Percentiles rank a stretch among this genome's conserved stretches.
Evolutionary conservation across 2,329 filamentous ascomycete genomes (phyloP).

Genomic region (Macroventuria anomochaeta): DNA sequence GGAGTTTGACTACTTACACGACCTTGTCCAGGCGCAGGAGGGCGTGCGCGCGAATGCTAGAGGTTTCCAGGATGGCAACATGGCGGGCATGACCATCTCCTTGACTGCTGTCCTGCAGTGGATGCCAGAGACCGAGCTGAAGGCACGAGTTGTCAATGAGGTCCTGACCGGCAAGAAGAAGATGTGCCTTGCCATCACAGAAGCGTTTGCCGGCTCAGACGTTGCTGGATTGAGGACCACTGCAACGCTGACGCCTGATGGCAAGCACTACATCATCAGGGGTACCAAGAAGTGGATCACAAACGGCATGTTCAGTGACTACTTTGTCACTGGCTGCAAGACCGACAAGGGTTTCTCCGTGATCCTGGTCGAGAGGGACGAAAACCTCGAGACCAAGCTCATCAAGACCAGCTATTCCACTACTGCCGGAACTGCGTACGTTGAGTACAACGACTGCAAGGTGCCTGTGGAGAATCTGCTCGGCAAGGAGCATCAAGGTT

Average conservation of each 20-base stretch:
- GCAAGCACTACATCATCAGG: constrained; percentile 66
- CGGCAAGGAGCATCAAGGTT: constrained; percentile 84
- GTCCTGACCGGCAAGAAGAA: constrained; percentile 83
- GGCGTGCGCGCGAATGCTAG: constrained; percentile 72
- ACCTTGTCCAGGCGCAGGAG: constrained; percentile 78
- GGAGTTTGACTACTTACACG: constrained; percentile 88
- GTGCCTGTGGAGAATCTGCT: constrained; percentile 80
- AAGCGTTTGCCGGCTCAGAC: constrained; percentile 85
- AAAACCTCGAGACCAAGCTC: constrained; percentile 75
- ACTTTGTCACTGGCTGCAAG: constrained; percentile 81
- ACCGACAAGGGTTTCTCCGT: constrained; percentile 82
- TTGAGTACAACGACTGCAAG: constrained; percentile 87
- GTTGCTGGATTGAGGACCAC: constrained; percentile 82
- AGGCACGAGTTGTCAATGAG: constrained; percentile 71
- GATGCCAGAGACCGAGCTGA: constrained; percentile 70
- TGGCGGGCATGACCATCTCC: constrained; percentile 85
- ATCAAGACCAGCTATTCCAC: constrained; percentile 86
- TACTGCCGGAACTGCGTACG: constrained; percentile 76
- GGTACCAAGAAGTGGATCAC: constrained; percentile 86
- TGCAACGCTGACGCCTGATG: constrained; percentile 56
- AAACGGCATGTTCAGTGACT: constrained; percentile 80
- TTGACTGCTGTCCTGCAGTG: constrained; percentile 82
- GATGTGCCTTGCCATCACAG: constrained; percentile 86
- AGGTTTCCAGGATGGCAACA: constrained; percentile 85
- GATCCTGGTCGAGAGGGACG: constrained; percentile 74